These are phyloP conservation scores for Cutaneotrichosporon curvatum DNA, from an alignment of 1,284 basidiomycete species.

Conservation along the genomic window DNA sequence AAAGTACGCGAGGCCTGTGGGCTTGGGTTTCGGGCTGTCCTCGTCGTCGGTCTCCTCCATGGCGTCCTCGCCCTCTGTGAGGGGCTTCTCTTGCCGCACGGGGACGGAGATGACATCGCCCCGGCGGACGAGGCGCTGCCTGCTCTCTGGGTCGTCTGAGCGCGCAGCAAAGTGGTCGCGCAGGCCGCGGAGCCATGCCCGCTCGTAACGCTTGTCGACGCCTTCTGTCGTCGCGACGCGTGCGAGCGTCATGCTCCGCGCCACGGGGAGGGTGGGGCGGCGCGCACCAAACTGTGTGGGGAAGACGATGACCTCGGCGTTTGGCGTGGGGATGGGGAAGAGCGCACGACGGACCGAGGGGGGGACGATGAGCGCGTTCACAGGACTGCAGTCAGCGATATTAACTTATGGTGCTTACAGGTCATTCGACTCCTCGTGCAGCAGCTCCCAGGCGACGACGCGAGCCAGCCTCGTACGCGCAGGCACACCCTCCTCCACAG, in stretches of 20 bases:
- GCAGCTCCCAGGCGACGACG: constrained; percentile 53
- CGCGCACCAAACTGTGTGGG: constrained; percentile 45
- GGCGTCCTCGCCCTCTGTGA: constrained; percentile 36
- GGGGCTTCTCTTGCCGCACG: constrained; percentile 55
- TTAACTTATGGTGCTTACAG: constrained; percentile 11
- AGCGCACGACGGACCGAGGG: constrained; percentile 31
- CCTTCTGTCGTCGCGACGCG: constrained; percentile 75
- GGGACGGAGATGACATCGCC: constrained; percentile 74
- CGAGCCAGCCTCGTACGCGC: constrained; percentile 50
- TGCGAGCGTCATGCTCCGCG: constrained; percentile 67
- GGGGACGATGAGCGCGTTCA: constrained; percentile 56
- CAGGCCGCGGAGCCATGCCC: constrained; percentile 61
- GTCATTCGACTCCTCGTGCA: constrained; percentile 30
- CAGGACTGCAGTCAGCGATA: constrained; percentile 24
- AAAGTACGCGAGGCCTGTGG: constrained; percentile 60
- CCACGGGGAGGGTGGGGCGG: constrained; percentile 62
- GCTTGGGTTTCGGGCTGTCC: constrained; percentile 15
- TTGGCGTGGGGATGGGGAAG: constrained; percentile 11
- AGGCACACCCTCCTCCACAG: constrained; percentile 17
- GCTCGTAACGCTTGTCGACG: constrained; percentile 65
- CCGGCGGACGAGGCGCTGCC: constrained; percentile 59
- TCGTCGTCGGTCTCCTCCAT: constrained; percentile 39
- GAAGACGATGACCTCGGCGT: constrained; percentile 27
- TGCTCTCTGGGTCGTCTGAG: not conserved
- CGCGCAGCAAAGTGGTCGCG: constrained; percentile 59